Evolutionary conservation across 192 early-diverging fungal species (phyloP).

Genomic region (Entomortierella lignicola): DNA sequence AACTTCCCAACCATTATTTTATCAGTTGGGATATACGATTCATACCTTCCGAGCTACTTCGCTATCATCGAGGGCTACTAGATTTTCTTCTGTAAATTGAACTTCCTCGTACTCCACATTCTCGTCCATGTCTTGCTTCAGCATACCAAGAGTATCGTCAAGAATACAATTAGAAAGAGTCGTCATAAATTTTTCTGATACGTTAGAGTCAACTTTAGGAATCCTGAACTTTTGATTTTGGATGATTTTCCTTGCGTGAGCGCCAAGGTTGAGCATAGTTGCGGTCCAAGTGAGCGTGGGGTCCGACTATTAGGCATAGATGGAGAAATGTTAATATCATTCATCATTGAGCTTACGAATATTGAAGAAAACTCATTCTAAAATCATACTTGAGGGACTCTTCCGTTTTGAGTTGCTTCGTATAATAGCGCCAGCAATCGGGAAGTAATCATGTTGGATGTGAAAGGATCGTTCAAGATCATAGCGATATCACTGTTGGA

Average conservation of each 20-base stretch:
- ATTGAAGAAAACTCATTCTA: background rate
- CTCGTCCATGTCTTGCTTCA: conserved; percentile 39
- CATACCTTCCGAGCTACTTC: conserved; percentile 63
- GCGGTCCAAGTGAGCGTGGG: conserved; percentile 57
- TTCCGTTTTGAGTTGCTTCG: conserved; percentile 34
- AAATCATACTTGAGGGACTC: conserved; percentile 5
- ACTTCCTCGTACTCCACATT: conserved; percentile 40
- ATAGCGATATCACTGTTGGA: conserved; percentile 65
- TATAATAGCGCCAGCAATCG: conserved; percentile 57
- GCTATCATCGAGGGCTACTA: conserved; percentile 47
- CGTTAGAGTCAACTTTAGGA: conserved; percentile 61
- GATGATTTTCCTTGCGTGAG: conserved; percentile 59
- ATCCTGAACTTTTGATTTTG: conserved; percentile 57
- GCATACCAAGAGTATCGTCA: conserved; percentile 36
- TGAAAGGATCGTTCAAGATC: conserved; percentile 66
- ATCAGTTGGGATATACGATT: background rate
- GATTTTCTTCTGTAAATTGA: conserved; percentile 33
- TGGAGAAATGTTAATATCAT: background rate
- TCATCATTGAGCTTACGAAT: background rate
- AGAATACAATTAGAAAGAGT: conserved; percentile 47
- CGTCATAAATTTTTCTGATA: conserved; percentile 56
- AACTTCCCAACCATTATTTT: background rate
- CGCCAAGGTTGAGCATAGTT: conserved; percentile 64
- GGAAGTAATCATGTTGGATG: conserved; percentile 62
- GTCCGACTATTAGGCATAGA: conserved; percentile 12